These are phyloP conservation scores for Tylopilus orsonianus DNA, from an alignment of 1,284 basidiomycete genomes.

Conservation along the genomic window DNA sequence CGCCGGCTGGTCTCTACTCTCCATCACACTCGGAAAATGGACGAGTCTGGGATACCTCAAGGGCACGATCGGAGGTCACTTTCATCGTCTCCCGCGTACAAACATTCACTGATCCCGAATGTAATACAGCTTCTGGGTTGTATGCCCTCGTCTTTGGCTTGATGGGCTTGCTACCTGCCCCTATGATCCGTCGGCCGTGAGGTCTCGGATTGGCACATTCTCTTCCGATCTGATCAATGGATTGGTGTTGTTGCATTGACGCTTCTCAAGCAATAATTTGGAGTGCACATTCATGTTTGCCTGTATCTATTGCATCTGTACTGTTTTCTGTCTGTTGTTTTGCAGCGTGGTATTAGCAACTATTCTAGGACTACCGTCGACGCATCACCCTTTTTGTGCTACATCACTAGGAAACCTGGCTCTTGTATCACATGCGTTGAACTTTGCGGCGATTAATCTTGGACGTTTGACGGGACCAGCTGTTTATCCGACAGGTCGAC, in stretches of 20 bases:
- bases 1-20: constrained; percentile 63
- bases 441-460: too few species aligned
- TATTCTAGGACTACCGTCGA: too few species aligned
- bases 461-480: too few species aligned
- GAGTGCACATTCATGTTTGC: constrained; percentile 13
- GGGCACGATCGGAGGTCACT: constrained; percentile 62
- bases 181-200: constrained; percentile 44
- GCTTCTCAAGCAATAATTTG: constrained; percentile 1
- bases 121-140: constrained; percentile 60
- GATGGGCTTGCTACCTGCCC: constrained; percentile 66
- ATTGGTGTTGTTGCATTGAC: constrained; percentile 1
- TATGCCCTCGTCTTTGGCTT: constrained; percentile 70
- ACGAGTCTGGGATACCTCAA: constrained; percentile 61
- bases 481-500: too few species aligned
- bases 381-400: too few species aligned
- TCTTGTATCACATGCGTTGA: too few species aligned
- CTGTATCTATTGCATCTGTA: constrained; percentile 23
- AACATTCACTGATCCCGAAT: constrained; percentile 5
- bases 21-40: constrained; percentile 62
- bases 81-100: neutral
- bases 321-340: constrained; percentile 10
- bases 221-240: neutral
- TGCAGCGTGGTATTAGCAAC: neutral
- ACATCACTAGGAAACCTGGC: too few species aligned
- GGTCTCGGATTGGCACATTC: neutral